Conservation (phyloP, 1,139 yeast species). For the Geotrichum macrosporum region DNA sequence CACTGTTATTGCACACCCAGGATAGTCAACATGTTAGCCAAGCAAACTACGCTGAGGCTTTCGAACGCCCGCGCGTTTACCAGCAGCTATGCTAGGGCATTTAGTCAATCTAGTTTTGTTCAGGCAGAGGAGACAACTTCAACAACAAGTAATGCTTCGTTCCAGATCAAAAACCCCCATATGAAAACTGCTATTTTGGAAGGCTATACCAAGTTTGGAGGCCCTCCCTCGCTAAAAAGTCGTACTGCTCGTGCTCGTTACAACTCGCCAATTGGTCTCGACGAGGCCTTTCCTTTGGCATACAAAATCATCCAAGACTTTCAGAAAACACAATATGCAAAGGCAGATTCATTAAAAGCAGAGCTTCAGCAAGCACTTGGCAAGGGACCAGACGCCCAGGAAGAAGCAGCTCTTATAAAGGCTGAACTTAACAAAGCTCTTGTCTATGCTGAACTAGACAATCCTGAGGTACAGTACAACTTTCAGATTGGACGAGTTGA, state of each 20-base stretch:
- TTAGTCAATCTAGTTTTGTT: neutral
- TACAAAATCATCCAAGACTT: conserved; percentile 56
- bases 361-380: conserved; percentile 21
- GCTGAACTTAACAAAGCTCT: conserved; percentile 31
- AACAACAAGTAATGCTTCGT: conserved; percentile 16
- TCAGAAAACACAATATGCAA: conserved; percentile 31
- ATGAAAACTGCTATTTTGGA: conserved; percentile 36
- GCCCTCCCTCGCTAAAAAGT: conserved; percentile 49
- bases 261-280: conserved; percentile 62
- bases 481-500: conserved; percentile 52
- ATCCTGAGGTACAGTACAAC: conserved; percentile 82
- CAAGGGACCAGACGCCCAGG: conserved; percentile 15
- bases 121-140: conserved; percentile 2
- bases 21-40: conserved; percentile 8
- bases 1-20: neutral
- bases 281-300: conserved; percentile 69
- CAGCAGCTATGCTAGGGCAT: neutral
- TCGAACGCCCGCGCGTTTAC: conserved; percentile 4
- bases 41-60: conserved; percentile 5
- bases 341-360: conserved; percentile 32
- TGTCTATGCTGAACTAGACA: conserved; percentile 57
- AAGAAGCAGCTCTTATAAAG: conserved; percentile 17
- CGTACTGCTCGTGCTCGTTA: conserved; percentile 49
- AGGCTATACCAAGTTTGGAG: conserved; percentile 37
- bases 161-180: conserved; percentile 33